These are phyloP conservation scores for Madurella fahalii DNA, from an alignment of 2,329 filamentous ascomycete genomes.

Conservation along the genomic window DNA sequence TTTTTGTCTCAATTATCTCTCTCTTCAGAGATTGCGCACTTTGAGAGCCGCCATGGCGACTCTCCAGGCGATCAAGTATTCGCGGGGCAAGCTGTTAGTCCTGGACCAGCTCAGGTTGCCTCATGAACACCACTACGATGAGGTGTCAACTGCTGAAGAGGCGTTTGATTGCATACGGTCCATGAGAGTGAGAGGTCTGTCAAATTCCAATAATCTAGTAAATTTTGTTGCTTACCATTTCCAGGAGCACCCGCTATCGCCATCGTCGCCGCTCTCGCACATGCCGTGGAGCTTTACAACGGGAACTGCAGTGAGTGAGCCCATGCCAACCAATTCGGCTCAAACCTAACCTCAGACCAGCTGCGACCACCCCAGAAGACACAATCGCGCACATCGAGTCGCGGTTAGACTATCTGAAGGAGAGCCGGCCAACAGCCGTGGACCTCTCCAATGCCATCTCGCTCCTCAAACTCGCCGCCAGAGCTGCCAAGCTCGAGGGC, in stretches of 20 bases:
- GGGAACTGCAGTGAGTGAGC: constrained; percentile 42
- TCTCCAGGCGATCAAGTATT: constrained; percentile 75
- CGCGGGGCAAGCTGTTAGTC: constrained; percentile 67
- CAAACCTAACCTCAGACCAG: constrained; percentile 8
- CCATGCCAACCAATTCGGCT: not conserved
- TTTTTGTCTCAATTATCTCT: not conserved
- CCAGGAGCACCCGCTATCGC: constrained; percentile 87
- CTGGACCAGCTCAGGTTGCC: constrained; percentile 80
- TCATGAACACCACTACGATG: constrained; percentile 74
- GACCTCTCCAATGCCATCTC: constrained; percentile 87
- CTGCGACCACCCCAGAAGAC: constrained; percentile 46
- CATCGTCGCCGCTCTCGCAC: constrained; percentile 87
- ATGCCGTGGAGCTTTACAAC: constrained; percentile 76
- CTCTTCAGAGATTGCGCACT: not conserved
- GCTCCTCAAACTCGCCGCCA: constrained; percentile 66
- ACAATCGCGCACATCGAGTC: constrained; percentile 68
- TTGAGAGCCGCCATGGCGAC: constrained; percentile 41
- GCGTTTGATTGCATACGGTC: constrained; percentile 79
- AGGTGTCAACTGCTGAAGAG: constrained; percentile 65
- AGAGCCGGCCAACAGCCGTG: constrained; percentile 88
- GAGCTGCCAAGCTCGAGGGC: constrained; percentile 41
- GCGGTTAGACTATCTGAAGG: constrained; percentile 81
- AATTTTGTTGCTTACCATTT: not conserved
- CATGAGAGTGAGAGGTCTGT: constrained; percentile 65
- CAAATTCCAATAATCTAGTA: not conserved